Conservation (phyloP, 2,329 filamentous ascomycete species). For the Paracorniculantispora psalliotae region DNA sequence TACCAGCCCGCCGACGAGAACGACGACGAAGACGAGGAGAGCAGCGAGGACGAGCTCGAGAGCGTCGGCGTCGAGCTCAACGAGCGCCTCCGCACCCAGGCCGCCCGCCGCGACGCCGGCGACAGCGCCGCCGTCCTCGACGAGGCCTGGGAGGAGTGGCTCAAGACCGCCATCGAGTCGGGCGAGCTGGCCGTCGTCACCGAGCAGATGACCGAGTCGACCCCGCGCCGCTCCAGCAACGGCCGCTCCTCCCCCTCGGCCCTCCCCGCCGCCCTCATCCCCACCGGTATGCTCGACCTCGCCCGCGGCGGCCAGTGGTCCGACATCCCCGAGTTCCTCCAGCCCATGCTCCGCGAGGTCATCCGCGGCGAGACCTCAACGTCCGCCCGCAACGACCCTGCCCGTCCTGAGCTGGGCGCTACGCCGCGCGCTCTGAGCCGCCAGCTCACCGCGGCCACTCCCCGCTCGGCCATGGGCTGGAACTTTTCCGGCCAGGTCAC, state of each 20-base stretch:
- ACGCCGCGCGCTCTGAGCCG: conserved; percentile 15
- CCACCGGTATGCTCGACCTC: conserved; percentile 47
- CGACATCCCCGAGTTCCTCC: conserved; percentile 52
- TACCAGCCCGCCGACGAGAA: conserved; percentile 18
- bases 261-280: conserved; percentile 37
- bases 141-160: conserved; percentile 70
- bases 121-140: conserved; percentile 56
- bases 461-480: conserved; percentile 6
- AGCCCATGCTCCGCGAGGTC: conserved; percentile 45
- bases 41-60: conserved; percentile 28
- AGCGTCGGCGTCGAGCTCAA: conserved; percentile 61
- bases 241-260: conserved; percentile 21
- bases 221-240: conserved; percentile 17
- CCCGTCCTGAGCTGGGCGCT: conserved; percentile 11
- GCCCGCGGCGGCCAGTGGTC: conserved; percentile 54
- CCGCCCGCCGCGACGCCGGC: conserved; percentile 57
- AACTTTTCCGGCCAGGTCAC: conserved; percentile 1
- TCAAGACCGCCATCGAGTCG: conserved; percentile 64
- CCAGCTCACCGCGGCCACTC: conserved; percentile 12
- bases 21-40: conserved; percentile 30
- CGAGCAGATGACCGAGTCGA: conserved; percentile 34
- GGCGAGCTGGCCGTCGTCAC: conserved; percentile 49
- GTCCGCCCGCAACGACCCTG: conserved; percentile 12
- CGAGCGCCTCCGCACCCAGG: conserved; percentile 59
- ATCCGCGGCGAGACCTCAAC: conserved; percentile 34